phyloP scores from a whole-genome alignment of 2,329 filamentous ascomycete species.

The Cryphonectria japonica region DNA sequence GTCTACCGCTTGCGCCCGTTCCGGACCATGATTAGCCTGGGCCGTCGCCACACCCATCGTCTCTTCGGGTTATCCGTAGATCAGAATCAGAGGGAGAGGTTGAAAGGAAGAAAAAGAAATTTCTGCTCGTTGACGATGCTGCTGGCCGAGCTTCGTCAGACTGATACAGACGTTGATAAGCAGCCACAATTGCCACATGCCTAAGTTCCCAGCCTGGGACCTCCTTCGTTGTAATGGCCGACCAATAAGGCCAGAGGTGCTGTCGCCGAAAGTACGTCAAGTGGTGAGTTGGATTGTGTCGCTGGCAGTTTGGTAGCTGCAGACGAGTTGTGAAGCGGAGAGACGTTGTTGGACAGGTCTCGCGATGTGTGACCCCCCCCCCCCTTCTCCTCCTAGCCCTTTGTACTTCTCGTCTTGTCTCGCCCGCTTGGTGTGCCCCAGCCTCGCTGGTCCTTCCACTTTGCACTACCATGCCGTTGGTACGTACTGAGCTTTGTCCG shows the following conservation, averaged over 20 bases:
- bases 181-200: not conserved
- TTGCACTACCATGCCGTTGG: not conserved
- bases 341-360: slow-evolving; percentile 8
- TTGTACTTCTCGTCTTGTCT: slow-evolving; percentile 7
- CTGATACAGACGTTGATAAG: not conserved
- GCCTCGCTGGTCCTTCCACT: not conserved
- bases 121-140: not conserved
- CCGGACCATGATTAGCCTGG: not conserved
- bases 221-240: not conserved
- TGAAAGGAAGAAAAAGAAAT: not conserved
- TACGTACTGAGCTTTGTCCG: not conserved
- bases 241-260: not conserved
- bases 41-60: not conserved
- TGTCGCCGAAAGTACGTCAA: not conserved
- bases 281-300: not conserved
- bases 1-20: not conserved
- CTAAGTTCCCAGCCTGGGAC: not conserved
- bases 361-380: not conserved
- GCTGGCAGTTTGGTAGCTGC: not conserved
- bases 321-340: not conserved
- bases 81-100: not conserved
- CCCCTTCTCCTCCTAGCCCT: not conserved
- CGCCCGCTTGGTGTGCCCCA: not conserved
- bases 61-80: not conserved
- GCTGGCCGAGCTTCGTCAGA: not conserved